phyloP scores from a whole-genome alignment of 1,284 basidiomycete species.

The Tremellales sp. region DNA sequence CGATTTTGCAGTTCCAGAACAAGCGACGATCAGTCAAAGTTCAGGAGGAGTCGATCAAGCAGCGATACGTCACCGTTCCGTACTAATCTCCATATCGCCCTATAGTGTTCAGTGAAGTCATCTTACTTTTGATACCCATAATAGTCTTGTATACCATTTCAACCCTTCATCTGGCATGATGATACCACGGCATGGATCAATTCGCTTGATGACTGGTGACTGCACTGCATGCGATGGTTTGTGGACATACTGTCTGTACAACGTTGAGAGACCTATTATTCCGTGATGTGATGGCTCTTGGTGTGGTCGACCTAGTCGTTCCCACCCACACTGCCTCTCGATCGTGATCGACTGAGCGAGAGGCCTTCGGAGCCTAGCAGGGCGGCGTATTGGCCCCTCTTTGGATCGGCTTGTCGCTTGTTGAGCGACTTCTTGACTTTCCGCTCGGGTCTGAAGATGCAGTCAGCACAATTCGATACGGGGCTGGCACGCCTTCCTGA shows the following conservation, averaged over 20 bases:
- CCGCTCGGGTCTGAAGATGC: slow-evolving; percentile 63
- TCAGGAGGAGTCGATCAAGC: slow-evolving; percentile 22
- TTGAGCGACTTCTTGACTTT: slow-evolving; percentile 78
- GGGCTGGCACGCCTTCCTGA: slow-evolving; percentile 6
- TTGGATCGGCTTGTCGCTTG: slow-evolving; percentile 77
- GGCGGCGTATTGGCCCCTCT: slow-evolving; percentile 65
- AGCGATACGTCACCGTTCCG: no score
- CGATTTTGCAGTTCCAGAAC: slow-evolving; percentile 31
- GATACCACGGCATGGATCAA: no score
- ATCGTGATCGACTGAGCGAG: slow-evolving; percentile 34
- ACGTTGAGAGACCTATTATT: no score
- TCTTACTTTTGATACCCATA: no score
- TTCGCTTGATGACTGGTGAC: no score
- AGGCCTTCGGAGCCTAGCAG: slow-evolving; percentile 41
- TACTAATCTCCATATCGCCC: no score
- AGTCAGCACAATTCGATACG: not conserved
- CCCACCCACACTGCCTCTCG: slow-evolving; percentile 27
- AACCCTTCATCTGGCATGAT: no score
- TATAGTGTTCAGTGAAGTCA: no score
- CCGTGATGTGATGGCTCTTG: no score
- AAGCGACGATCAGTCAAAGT: slow-evolving; percentile 28
- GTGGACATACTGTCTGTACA: no score
- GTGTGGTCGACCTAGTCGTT: not conserved
- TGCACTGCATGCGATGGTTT: no score
- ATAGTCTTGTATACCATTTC: no score